Evolutionary conservation across 2,329 filamentous ascomycete species (phyloP), one percentile per base, ranked within the genome.

Genomic region (Mollisiaceae sp.): DNA sequence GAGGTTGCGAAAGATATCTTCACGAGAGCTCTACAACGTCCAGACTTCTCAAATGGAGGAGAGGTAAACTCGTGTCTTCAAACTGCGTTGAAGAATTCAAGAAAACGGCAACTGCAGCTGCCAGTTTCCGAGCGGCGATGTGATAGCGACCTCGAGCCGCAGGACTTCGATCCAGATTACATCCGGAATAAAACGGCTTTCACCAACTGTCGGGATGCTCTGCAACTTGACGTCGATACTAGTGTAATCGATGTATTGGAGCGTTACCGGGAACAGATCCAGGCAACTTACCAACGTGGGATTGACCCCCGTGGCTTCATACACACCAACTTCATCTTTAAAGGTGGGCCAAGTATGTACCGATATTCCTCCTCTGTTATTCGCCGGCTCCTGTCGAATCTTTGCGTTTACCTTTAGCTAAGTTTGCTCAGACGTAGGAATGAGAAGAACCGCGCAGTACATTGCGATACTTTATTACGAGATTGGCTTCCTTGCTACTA

Each of bases 41-140:
- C 36, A 8, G 14, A 39, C 36, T 39, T 39, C 36, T 39, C 36
- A 8, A 39, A 39, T 9, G 20, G 12, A 27, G 22, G n/a, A 52
- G 20, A 9, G 12, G 85, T 94, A 20, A 89, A 94, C 56, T 90
- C 85, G 20, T 73, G 92, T 76, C 85, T 60, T 4, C 78, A 82
- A 55, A 70, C 72, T 11, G 83, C 84, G 0, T 86, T 86, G 68
- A 70, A 75, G 8, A 68, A 75, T 5, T 80, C 83, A 67, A 82
- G 85, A 66, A 74, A 78, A 60, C 78, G 83, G 36, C 64, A 66
- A 11, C 65, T 68, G 9, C 57, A 63, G 1, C 14, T 63, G 5
- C 63, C 77, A 4, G 65, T 69, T 5, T 69, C 70, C 11, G 73
- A 76, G 18, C 62, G 65, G 32, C 27, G 45, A 18, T 15, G 12